Evolutionary conservation across 129 eudicot genomes (phyloP), one percentile per base, ranked within the genome.

Genomic region (Scalesia atractyloides): DNA sequence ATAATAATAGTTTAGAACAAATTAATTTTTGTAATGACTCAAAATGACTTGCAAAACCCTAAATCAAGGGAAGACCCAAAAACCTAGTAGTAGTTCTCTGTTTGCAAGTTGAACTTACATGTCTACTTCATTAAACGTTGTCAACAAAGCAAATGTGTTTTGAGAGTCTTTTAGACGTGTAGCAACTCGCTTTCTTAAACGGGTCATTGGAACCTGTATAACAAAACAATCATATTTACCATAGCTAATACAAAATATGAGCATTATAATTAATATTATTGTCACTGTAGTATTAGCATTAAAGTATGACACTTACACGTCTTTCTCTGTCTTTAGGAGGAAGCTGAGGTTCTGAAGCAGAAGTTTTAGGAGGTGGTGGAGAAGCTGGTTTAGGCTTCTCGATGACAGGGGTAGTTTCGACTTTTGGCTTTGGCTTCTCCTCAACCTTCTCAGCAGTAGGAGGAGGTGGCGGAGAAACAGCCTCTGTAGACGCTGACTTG

Each of bases 271-370:
- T n/a, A n/a, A 18, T 24, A 63, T 57, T 11, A 46, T 9, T 58
- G 22, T 52, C 39, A 26, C 48, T 11, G 65, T 14, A 71, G 33
- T 34, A 15, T 70, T 20, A 30, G 70, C 30, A 76, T 12, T 72
- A 64, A 64, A 48, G 57, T 34, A 67, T 9, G 59, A n/a, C n/a
- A 79, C 96, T 81, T 63, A 92, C 97, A 8, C 97, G 88, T 86
- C 96, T 92, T 80, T 92, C 97, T 78, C 97, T 86, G 6, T 89
- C 96, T 82, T 92, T 92, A 18, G 97, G 96, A 15, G 96, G 96
- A 76, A 88, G 91, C 70, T 85, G 90, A 66, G 91, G 91, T 58
- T 85, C 89, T 43, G 87, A 76, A 48, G 97, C 84, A 61, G 96
- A 80, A 46, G 74, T 63, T 81, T 61, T 84, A 9, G 88, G 70